Conservation (phyloP, 306 rosid genomes). For the Gynostemma pentaphyllum region DNA sequence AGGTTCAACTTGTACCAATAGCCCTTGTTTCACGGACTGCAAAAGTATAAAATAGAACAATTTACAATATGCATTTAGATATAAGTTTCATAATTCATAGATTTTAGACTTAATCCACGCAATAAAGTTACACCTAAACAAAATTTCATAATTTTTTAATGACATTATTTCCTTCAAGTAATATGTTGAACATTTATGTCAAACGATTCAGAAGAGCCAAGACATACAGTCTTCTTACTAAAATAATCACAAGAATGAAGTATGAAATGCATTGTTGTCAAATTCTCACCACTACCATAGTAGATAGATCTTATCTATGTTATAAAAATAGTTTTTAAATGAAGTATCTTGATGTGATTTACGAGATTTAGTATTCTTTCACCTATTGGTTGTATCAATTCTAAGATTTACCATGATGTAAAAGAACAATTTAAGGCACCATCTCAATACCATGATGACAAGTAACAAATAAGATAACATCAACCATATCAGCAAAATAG, state of each 20-base stretch:
- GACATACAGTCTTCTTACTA: not conserved
- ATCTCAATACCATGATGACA: not conserved
- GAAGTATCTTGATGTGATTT: slow-evolving; percentile 61
- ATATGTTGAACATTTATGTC: not conserved
- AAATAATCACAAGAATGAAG: no score
- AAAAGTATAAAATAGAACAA: not conserved
- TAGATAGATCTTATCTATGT: no score
- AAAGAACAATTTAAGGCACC: no score
- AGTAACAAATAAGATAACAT: not conserved
- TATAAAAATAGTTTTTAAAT: no score
- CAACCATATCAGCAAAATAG: not conserved
- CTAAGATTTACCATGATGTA: not conserved
- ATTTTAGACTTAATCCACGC: not conserved
- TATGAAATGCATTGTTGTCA: not conserved
- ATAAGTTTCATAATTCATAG: not conserved
- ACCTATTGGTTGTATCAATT: slow-evolving; percentile 49
- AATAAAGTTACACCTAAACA: not conserved
- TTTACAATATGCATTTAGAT: not conserved
- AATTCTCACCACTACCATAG: not conserved
- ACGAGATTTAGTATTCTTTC: slow-evolving; percentile 51
- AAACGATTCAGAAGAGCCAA: not conserved
- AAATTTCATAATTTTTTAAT: not conserved
- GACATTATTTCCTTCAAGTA: not conserved
- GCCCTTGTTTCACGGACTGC: slow-evolving; percentile 76
- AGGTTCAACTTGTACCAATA: slow-evolving; percentile 67